Conservation (phyloP, 73 alveolate genomes). For the Loxodes magnus region DNA sequence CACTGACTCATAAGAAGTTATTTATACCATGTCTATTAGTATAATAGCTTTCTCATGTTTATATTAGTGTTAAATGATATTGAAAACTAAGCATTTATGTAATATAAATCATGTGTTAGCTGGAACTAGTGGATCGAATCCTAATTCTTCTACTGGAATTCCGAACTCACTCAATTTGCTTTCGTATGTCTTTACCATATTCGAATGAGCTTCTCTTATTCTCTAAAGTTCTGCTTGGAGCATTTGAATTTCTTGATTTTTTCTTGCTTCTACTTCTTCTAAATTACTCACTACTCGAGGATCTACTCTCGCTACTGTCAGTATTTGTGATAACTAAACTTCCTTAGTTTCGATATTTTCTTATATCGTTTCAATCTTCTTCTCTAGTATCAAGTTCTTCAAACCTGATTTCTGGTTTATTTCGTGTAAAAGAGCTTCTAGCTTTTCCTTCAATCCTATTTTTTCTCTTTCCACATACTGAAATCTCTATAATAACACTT, state of each 20-base stretch:
- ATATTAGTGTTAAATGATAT: no score
- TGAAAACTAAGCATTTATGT: no score
- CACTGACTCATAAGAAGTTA: no score
- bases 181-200: conserved; percentile 97
- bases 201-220: conserved; percentile 96
- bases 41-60: no score
- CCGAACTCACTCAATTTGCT: conserved; percentile 97
- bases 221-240: conserved; percentile 86
- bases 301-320: conserved; percentile 82
- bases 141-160: conserved; percentile 98
- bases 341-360: conserved; percentile 92
- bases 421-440: conserved; percentile 73
- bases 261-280: conserved; percentile 91
- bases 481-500: conserved; percentile 82
- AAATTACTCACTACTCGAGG: no score
- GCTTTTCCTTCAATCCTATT: conserved; percentile 70
- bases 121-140: conserved; percentile 97
- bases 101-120: conserved; percentile 48
- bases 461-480: conserved; percentile 84
- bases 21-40: no score
- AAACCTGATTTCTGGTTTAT: conserved; percentile 90
- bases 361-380: conserved; percentile 79
- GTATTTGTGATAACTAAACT: conserved; percentile 80
- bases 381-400: conserved; percentile 75
- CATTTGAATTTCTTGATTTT: conserved; percentile 86